Base-by-base conservation (phyloP, 169 alveolate species). In the Eimeria falciformis region DNA sequence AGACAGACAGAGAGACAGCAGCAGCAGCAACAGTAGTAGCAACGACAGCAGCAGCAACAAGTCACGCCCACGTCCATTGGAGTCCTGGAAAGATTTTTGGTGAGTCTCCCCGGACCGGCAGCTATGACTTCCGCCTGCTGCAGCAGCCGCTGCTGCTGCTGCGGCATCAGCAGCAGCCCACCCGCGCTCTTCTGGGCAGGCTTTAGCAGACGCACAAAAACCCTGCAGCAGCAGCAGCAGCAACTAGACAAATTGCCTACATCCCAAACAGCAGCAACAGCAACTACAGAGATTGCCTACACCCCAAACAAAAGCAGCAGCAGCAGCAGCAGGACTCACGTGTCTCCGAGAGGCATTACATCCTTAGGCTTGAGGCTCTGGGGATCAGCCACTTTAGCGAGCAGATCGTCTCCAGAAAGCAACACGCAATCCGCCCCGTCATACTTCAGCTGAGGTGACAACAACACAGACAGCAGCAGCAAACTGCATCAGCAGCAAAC, bases 351-450 rank as follows among this genome's bases (percentile, higher is more conserved):
- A 25, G 92, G 92, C 47, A 27, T 23, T 2, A 86, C 27, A 55
- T 86, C 85, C 3, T 83, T 3, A 5, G 92, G 85, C 53, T 46
- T 27, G 58, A 33, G 11, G 14, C 5, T 21, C 14, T 71, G 18
- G 0, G 83, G 83, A 29, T 71, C 29, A 18, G 58, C 2, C 43
- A 86, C 85, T 23, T 86, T 86, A 11, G 92, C 92, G 18, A 86
- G 58, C 27, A 86, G 77, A 11, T 86, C 92, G 37, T 46, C 50
- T 27, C 79, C 83, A 5, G 79, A 50, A 5, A 86, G 69, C 56
- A 86, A 40, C 55, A 86, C 92, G 85, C 92, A 86, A 23, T 86
- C 92, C 14, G 77, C 50, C 25, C 92, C 92, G n/a, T 86, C 78
- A 56, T 86, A 86, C 25, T 86, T 86, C 73, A 86, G 62, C 92